Evolutionary conservation across 2,329 filamentous ascomycete species (phyloP).

Genomic region (Drechslera avenae): DNA sequence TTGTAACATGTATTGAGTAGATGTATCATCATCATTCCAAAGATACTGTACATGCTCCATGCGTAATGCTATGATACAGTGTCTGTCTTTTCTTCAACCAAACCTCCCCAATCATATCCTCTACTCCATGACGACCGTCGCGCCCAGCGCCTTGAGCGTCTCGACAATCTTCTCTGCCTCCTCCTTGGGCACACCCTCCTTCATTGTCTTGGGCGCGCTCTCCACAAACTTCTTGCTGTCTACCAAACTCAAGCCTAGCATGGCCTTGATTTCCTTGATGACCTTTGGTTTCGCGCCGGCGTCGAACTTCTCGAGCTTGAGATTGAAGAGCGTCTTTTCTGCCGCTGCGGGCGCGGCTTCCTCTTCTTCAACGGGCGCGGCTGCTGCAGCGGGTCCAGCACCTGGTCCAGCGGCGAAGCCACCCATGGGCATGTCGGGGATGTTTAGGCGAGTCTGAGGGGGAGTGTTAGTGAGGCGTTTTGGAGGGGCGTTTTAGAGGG

Average conservation of each 20-base stretch:
- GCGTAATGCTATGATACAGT: slow-evolving; percentile 46
- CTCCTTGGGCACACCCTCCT: slow-evolving; percentile 98
- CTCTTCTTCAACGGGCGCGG: slow-evolving; percentile 73
- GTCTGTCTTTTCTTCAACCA: slow-evolving; percentile 12
- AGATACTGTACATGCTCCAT: slow-evolving; percentile 47
- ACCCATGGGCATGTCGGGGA: slow-evolving; percentile 94
- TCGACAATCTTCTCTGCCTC: slow-evolving; percentile 98
- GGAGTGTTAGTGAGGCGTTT: slow-evolving; percentile 4
- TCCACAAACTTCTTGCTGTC: slow-evolving; percentile 99
- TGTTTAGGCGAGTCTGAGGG: slow-evolving; percentile 84
- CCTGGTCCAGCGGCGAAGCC: slow-evolving; percentile 75
- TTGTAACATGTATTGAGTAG: slow-evolving; percentile 32
- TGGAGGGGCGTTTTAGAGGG: neutral
- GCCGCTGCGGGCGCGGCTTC: slow-evolving; percentile 87
- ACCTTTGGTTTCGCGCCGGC: slow-evolving; percentile 92
- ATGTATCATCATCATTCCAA: slow-evolving; percentile 39
- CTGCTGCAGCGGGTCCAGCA: slow-evolving; percentile 62
- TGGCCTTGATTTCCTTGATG: slow-evolving; percentile 98
- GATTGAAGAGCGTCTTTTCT: slow-evolving; percentile 95
- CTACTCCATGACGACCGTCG: slow-evolving; percentile 90
- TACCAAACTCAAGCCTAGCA: slow-evolving; percentile 93
- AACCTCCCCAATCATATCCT: neutral
- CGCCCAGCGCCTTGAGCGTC: slow-evolving; percentile 90
- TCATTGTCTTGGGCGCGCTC: slow-evolving; percentile 96
- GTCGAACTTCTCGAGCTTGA: slow-evolving; percentile 93